A percentile compares a stretch with the other conserved stretches of the same genome.
These are phyloP conservation scores for Aschersonia sp. DNA, from an alignment of 2,329 filamentous ascomycete species.

Conservation along the genomic window DNA sequence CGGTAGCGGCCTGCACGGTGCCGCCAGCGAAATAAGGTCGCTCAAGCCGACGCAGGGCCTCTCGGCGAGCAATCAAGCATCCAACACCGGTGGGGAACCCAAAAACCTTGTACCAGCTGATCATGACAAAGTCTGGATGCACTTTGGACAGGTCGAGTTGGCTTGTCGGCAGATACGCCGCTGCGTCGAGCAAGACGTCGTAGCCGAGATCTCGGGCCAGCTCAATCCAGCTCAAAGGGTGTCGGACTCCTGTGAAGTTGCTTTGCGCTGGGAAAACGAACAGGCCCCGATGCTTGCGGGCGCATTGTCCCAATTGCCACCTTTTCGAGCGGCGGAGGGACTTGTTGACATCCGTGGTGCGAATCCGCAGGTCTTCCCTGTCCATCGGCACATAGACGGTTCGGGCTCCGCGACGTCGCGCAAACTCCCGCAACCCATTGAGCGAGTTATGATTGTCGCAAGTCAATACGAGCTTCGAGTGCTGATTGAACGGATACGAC, in stretches of 20 bases:
- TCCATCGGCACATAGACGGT: constrained; percentile 16
- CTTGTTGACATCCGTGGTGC: constrained; percentile 9
- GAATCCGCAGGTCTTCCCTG: constrained; percentile 14
- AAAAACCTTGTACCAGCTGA: constrained; percentile 28
- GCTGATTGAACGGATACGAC: constrained; percentile 18
- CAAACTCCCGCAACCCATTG: constrained; percentile 23
- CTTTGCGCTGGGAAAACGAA: constrained; percentile 31
- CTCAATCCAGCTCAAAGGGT: constrained; percentile 21
- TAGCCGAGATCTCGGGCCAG: constrained; percentile 21
- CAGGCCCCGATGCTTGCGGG: constrained; percentile 11
- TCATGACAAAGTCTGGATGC: constrained; percentile 22
- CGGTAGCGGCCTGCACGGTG: constrained; percentile 18
- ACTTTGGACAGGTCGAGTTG: constrained; percentile 17
- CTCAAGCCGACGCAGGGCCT: constrained; percentile 14
- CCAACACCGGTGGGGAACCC: constrained; percentile 26
- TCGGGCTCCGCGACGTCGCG: constrained; percentile 9
- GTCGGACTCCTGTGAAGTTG: constrained; percentile 28
- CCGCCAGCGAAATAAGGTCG: constrained; percentile 26
- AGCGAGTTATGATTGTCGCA: constrained; percentile 28
- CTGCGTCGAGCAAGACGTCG: constrained; percentile 24
- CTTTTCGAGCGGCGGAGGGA: constrained; percentile 9
- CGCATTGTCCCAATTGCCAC: background rate
- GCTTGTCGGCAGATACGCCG: constrained; percentile 22
- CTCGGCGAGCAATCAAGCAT: constrained; percentile 19
- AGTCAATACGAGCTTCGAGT: constrained; percentile 17